These are phyloP conservation scores for Quercus agrifolia DNA, from an alignment of 306 rosid genomes.

Conservation along the genomic window DNA sequence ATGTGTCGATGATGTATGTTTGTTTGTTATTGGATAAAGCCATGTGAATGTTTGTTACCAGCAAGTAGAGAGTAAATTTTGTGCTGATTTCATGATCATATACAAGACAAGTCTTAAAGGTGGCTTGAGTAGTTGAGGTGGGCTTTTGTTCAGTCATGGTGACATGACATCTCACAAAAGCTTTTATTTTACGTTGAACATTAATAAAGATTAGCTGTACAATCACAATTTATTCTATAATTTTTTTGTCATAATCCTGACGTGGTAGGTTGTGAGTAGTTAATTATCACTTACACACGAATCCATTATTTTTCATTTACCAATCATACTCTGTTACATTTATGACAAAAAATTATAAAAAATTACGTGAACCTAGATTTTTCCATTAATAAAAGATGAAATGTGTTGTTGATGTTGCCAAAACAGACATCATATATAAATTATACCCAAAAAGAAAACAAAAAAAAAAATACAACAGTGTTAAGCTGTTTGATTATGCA, in stretches of 20 bases:
- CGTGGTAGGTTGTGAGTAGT: rapidly evolving
- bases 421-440: neutral
- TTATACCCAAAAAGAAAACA: neutral
- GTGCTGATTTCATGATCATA: neutral
- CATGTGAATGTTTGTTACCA: too few species aligned
- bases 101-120: neutral
- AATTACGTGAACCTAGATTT: too few species aligned
- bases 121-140: neutral
- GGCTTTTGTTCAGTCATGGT: neutral
- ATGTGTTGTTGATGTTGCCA: neutral
- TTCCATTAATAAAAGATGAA: neutral
- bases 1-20: too few species aligned
- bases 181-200: neutral
- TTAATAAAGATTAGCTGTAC: too few species aligned
- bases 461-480: neutral
- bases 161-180: neutral
- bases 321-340: rapidly evolving
- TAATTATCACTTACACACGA: rapidly evolving
- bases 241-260: too few species aligned
- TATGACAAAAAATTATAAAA: rapidly evolving
- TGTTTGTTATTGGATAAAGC: too few species aligned
- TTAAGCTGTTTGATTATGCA: too few species aligned
- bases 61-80: neutral
- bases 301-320: too few species aligned
- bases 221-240: rapidly evolving